Conservation (phyloP, 768 basidiomycete genomes). For the Rickenella mellea region DNA sequence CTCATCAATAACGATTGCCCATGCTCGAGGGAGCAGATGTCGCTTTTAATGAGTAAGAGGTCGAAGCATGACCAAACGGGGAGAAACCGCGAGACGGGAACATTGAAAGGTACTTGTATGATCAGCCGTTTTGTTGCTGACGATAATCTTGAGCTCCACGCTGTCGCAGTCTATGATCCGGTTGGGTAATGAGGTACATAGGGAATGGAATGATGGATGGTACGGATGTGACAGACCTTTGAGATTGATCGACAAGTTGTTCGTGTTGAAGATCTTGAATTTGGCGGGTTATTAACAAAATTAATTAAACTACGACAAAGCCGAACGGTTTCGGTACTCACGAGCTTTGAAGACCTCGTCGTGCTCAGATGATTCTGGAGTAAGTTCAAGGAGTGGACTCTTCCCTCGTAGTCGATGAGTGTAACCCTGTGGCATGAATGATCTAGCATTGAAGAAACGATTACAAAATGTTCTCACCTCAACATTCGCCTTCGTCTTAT, state of each 20-base stretch:
- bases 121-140: conserved; percentile 84
- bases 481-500: conserved; percentile 60
- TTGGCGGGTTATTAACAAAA: conserved; percentile 47
- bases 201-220: neutral
- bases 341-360: conserved; percentile 92
- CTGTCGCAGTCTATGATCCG: conserved; percentile 78
- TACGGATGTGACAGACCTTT: conserved; percentile 37
- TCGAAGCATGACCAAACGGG: conserved; percentile 86
- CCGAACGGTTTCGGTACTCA: conserved; percentile 15
- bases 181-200: conserved; percentile 41
- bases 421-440: conserved; percentile 56
- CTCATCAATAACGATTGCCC: conserved; percentile 81
- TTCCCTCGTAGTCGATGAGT: conserved; percentile 85
- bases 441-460: neutral
- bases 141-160: conserved; percentile 91
- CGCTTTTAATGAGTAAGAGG: conserved; percentile 82
- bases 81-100: conserved; percentile 89
- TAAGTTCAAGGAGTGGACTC: conserved; percentile 87
- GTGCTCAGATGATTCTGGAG: conserved; percentile 89
- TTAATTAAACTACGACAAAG: conserved; percentile 4
- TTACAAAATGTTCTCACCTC: conserved; percentile 23
- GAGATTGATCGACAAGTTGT: conserved; percentile 74
- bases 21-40: conserved; percentile 85
- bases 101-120: conserved; percentile 88
- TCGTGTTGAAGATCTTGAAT: conserved; percentile 92